Conservation (phyloP, 2,329 filamentous ascomycete species). For the Ilyonectria sp. region DNA sequence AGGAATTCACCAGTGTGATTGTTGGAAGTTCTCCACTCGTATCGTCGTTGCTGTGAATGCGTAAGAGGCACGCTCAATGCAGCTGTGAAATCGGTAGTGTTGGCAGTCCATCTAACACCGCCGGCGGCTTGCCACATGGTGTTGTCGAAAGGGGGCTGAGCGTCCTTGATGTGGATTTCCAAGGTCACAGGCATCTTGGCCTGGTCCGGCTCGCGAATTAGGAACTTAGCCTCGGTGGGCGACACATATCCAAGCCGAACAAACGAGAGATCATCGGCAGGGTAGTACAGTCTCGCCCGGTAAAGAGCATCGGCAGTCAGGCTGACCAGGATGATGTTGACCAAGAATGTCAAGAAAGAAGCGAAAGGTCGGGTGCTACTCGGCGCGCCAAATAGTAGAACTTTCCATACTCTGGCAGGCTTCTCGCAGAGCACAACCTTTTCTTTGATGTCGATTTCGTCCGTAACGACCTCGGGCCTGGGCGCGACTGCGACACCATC, state of each 20-base stretch:
- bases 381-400: constrained; percentile 83
- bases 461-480: constrained; percentile 56
- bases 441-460: constrained; percentile 75
- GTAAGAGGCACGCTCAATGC: constrained; percentile 75
- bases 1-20: constrained; percentile 88
- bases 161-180: constrained; percentile 72
- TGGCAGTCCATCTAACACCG: constrained; percentile 74
- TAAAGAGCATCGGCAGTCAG: constrained; percentile 85
- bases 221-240: constrained; percentile 81
- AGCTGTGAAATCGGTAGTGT: constrained; percentile 87
- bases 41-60: constrained; percentile 79
- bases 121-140: constrained; percentile 78
- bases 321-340: constrained; percentile 79
- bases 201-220: constrained; percentile 88
- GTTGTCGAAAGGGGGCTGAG: constrained; percentile 67
- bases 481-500: constrained; percentile 50
- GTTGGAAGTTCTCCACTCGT: constrained; percentile 89
- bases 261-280: constrained; percentile 84
- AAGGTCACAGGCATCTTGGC: constrained; percentile 82
- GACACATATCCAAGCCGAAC: constrained; percentile 91
- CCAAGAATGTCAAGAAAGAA: constrained; percentile 77
- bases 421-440: constrained; percentile 72
- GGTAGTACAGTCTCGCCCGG: constrained; percentile 78
- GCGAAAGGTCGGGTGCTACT: constrained; percentile 77
- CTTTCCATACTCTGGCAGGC: constrained; percentile 70